These are phyloP conservation scores for Cryptococcus maquisensis DNA, from an alignment of 1,284 basidiomycete species.

Conservation along the genomic window DNA sequence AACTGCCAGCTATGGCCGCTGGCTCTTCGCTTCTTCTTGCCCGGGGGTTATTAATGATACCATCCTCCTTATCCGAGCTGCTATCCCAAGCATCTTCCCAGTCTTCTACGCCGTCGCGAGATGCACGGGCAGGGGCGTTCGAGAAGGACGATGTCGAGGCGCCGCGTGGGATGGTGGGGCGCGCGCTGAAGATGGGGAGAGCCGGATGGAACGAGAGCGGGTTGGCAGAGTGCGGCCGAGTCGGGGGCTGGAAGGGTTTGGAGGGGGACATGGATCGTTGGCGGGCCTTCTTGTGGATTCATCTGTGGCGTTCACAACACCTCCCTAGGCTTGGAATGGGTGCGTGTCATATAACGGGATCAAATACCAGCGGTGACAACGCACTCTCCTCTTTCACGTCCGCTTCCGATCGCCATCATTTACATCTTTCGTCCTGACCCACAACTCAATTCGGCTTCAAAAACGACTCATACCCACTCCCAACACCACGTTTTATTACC, in stretches of 20 bases:
- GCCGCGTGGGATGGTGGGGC: conserved; percentile 6
- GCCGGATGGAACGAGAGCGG: conserved; percentile 30
- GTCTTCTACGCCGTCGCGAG: conserved; percentile 53
- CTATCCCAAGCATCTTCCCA: conserved; percentile 89
- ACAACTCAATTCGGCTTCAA: background rate
- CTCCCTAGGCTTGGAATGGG: no score
- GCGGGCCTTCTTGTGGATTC: background rate
- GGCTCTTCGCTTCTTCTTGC: background rate
- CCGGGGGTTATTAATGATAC: conserved; percentile 8
- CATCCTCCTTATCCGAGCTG: conserved; percentile 68
- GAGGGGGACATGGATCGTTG: background rate
- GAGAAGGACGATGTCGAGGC: conserved; percentile 10
- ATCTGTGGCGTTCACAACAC: background rate
- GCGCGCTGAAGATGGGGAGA: conserved; percentile 14
- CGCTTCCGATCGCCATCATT: background rate
- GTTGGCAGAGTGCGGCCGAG: conserved; percentile 44
- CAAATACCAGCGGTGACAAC: background rate
- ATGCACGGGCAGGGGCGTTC: background rate
- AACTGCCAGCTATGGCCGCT: conserved; percentile 24
- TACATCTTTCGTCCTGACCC: background rate
- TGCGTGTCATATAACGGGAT: background rate
- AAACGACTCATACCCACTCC: background rate
- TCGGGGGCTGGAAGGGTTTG: conserved; percentile 35
- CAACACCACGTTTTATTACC: background rate
- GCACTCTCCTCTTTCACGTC: background rate